Evolutionary conservation across 305 asterid genomes (phyloP).

Genomic region (Stenogyne calaminthoides): DNA sequence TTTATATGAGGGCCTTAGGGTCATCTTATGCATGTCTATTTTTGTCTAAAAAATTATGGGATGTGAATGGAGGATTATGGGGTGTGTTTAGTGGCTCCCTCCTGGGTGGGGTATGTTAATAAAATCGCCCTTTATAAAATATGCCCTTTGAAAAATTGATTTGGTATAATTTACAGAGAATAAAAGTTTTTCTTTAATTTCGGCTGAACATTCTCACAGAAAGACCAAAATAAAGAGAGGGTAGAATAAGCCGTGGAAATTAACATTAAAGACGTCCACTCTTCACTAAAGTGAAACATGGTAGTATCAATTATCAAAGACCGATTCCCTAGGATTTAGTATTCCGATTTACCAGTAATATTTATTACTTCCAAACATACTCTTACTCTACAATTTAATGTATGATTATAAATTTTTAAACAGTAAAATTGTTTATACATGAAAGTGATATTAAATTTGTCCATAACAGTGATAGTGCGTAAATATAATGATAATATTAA

Average conservation of each 20-base stretch:
- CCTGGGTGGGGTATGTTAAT: not conserved
- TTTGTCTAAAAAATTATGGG: no score
- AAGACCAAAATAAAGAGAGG: not conserved
- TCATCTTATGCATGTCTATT: no score
- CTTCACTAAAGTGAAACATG: not conserved
- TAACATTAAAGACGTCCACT: slow-evolving; percentile 8
- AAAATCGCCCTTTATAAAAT: not conserved
- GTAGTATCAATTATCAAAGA: no score
- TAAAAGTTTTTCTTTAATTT: not conserved
- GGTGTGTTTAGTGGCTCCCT: no score
- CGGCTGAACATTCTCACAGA: slow-evolving; percentile 18
- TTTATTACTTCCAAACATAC: not conserved
- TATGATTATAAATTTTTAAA: no score
- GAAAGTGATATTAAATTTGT: no score
- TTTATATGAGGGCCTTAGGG: no score
- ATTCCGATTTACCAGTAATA: not conserved
- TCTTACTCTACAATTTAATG: no score
- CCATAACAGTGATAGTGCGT: no score
- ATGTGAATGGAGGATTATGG: no score
- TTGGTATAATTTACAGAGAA: not conserved
- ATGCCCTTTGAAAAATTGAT: not conserved
- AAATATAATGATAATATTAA: no score
- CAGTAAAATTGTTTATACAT: no score
- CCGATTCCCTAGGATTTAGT: not conserved
- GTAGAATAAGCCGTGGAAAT: slow-evolving; percentile 20